A percentile compares a stretch with the other conserved stretches of the same genome.
Conservation (phyloP, 2,329 filamentous ascomycete genomes). For the Cryphonectria naterciae region DNA sequence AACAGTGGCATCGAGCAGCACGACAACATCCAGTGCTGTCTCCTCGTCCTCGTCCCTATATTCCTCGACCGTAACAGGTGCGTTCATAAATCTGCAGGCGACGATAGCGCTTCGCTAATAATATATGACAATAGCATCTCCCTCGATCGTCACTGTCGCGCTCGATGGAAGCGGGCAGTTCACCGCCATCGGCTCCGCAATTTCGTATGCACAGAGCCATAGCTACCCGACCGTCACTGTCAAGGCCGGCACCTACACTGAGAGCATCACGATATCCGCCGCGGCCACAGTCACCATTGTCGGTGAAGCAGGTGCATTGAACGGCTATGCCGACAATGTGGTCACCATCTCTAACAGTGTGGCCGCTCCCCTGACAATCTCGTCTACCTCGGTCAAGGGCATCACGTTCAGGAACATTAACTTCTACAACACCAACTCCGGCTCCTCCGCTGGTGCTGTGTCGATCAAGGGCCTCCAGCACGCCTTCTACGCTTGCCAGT, state of each 20-base stretch:
- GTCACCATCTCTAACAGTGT: conserved; percentile 40
- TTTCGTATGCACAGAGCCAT: conserved; percentile 47
- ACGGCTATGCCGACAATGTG: conserved; percentile 43
- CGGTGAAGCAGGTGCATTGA: conserved; percentile 38
- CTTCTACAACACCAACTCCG: conserved; percentile 40
- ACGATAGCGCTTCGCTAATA: background rate
- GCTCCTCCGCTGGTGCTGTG: conserved; percentile 36
- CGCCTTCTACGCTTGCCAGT: conserved; percentile 49
- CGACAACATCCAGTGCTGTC: background rate
- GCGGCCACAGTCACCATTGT: conserved; percentile 47
- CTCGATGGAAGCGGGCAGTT: conserved; percentile 48
- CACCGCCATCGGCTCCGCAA: conserved; percentile 48
- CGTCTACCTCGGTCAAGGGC: conserved; percentile 39
- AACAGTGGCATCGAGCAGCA: background rate
- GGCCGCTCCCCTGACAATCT: conserved; percentile 35
- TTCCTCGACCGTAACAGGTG: background rate
- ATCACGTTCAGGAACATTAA: conserved; percentile 45
- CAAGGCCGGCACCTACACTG: conserved; percentile 49
- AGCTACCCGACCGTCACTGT: conserved; percentile 48
- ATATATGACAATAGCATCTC: conserved; percentile 4
- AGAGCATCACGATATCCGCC: conserved; percentile 45
- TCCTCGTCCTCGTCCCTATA: background rate
- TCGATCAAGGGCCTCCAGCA: conserved; percentile 44
- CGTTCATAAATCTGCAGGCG: background rate
- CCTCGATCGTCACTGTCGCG: conserved; percentile 46